Conservation (phyloP, 345 rosid genomes). For the Camelina laxa region DNA sequence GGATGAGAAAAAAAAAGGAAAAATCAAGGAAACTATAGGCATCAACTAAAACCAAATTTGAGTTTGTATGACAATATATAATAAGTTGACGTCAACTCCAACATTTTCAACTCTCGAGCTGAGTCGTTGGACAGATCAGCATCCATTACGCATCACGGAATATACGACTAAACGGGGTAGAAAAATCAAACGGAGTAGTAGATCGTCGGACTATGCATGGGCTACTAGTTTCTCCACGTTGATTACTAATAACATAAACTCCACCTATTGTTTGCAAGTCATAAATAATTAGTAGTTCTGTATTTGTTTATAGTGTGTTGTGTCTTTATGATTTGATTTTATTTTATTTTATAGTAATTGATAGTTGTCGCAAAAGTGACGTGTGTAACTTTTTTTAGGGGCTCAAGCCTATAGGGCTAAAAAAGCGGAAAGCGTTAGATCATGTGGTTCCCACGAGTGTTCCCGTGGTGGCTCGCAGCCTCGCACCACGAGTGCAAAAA, state of each 20-base stretch:
- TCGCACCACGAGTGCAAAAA: constrained; percentile 27
- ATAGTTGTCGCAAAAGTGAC: not conserved
- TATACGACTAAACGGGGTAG: not conserved
- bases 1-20: not conserved
- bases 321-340: not conserved
- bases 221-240: not conserved
- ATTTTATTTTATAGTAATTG: not conserved
- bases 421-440: constrained; percentile 34
- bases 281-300: no score
- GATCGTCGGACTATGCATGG: not conserved
- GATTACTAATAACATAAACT: not conserved
- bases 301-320: not conserved
- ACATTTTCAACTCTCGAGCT: not conserved
- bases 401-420: not conserved
- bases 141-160: not conserved
- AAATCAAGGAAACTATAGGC: not conserved
- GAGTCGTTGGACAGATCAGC: not conserved
- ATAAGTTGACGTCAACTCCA: not conserved
- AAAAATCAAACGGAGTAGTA: not conserved
- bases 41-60: not conserved
- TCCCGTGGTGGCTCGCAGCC: constrained; percentile 39
- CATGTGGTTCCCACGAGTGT: constrained; percentile 35
- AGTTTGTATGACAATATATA: not conserved
- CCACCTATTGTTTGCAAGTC: not conserved
- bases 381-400: constrained; percentile 11